Evolutionary conservation across 2,329 filamentous ascomycete genomes (phyloP).

Genomic region (Aspergillus pseudonomiae): DNA sequence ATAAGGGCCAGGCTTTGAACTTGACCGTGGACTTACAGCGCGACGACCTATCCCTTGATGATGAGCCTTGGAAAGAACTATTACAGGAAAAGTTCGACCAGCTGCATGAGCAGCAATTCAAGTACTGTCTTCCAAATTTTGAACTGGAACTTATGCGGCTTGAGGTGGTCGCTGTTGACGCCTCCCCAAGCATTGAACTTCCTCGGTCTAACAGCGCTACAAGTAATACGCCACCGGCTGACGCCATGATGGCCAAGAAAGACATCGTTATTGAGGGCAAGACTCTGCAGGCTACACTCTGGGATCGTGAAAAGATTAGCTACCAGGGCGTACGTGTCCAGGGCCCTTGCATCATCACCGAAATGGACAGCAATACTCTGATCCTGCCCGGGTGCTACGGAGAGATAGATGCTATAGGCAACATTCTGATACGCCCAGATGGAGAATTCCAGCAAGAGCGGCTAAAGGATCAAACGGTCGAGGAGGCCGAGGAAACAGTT

Average conservation of each 20-base stretch:
- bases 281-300: constrained; percentile 46
- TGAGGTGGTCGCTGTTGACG: constrained; percentile 49
- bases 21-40: constrained; percentile 40
- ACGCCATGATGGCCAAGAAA: constrained; percentile 44
- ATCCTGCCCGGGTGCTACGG: constrained; percentile 52
- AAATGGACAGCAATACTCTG: constrained; percentile 57
- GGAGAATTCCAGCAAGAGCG: constrained; percentile 26
- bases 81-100: constrained; percentile 46
- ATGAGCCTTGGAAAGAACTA: constrained; percentile 31
- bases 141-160: constrained; percentile 55
- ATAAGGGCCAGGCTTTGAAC: constrained; percentile 51
- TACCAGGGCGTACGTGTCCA: constrained; percentile 44
- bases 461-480: constrained; percentile 34
- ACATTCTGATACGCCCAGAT: constrained; percentile 51
- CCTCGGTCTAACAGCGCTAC: constrained; percentile 35
- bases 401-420: constrained; percentile 52
- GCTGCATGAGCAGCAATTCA: constrained; percentile 51
- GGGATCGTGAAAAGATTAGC: constrained; percentile 48
- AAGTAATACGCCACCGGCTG: constrained; percentile 32
- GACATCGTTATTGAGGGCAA: constrained; percentile 46
- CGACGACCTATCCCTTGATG: constrained; percentile 37
- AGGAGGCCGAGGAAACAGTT: constrained; percentile 42
- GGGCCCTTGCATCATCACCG: constrained; percentile 53
- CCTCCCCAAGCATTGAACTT: constrained; percentile 46
- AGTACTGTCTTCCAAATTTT: constrained; percentile 46